Percentiles rank a stretch among this genome's conserved stretches.
phyloP scores from a whole-genome alignment of 148 eudicot genomes.

The Limonium bicolor region DNA sequence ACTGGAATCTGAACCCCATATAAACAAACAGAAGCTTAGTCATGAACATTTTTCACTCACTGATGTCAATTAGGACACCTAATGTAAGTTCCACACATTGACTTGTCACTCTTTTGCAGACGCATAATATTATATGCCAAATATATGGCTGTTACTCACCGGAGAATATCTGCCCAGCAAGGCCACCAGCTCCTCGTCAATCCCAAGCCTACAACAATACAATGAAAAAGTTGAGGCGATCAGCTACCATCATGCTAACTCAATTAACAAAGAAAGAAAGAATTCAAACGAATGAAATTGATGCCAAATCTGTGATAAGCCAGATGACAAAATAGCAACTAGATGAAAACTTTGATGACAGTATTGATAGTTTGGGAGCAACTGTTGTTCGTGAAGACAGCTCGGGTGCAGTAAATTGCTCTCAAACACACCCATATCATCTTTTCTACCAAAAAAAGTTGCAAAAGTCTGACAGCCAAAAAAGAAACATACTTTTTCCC shows the following conservation, averaged over 20 bases:
- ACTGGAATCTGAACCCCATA: conserved; percentile 68
- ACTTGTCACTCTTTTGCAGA: too few relatives aligned
- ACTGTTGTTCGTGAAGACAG: too few relatives aligned
- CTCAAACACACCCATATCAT: too few relatives aligned
- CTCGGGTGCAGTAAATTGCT: too few relatives aligned
- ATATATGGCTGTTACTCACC: conserved; percentile 30
- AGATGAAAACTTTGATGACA: too few relatives aligned
- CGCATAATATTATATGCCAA: neutral
- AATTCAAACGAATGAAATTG: conserved; percentile 1
- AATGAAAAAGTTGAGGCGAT: neutral
- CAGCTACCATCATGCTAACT: neutral
- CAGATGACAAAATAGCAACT: too few relatives aligned
- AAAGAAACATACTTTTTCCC: conserved; percentile 70
- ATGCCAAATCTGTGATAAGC: too few relatives aligned
- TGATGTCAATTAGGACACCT: too few relatives aligned
- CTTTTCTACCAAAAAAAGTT: too few relatives aligned
- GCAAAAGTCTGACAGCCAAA: conserved; percentile 3
- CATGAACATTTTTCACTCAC: too few relatives aligned
- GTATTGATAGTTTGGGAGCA: too few relatives aligned
- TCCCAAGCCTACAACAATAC: conserved; percentile 50
- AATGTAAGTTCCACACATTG: too few relatives aligned
- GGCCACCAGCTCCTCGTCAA: conserved; percentile 90
- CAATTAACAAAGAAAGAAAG: conserved; percentile 5
- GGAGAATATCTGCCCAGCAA: conserved; percentile 73
- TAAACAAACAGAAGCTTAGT: conserved; percentile 2